Evolutionary conservation across 2,329 filamentous ascomycete genomes (phyloP).

Genomic region (Aspergillus tamarii): DNA sequence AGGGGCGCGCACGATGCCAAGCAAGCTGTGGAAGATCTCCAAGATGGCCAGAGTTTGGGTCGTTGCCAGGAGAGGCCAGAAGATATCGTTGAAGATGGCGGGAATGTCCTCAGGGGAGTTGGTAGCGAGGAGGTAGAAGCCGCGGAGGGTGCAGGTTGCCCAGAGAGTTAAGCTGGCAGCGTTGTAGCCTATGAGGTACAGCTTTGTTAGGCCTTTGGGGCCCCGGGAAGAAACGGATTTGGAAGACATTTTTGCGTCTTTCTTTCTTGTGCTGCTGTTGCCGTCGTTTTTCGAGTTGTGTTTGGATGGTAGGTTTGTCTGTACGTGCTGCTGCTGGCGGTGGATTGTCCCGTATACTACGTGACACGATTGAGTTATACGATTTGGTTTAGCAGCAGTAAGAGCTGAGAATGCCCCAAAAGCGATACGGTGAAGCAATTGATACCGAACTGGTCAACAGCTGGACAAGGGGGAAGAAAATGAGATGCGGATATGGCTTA

Average conservation of each 20-base stretch:
- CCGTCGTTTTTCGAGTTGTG: not conserved
- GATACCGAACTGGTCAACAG: not conserved
- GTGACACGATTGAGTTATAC: not conserved
- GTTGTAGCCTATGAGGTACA: slow-evolving; percentile 88
- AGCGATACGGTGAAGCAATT: not conserved
- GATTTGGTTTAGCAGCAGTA: not conserved
- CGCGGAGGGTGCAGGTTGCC: slow-evolving; percentile 73
- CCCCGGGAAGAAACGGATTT: slow-evolving; percentile 17
- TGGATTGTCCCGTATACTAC: not conserved
- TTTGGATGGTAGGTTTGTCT: not conserved
- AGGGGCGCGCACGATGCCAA: slow-evolving; percentile 83
- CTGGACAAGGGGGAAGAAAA: not conserved
- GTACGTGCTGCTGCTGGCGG: not conserved
- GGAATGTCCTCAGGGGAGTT: slow-evolving; percentile 44
- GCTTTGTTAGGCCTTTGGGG: slow-evolving; percentile 52
- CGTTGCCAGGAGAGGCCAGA: slow-evolving; percentile 50
- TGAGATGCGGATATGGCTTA: not conserved
- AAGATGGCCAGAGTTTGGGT: slow-evolving; percentile 82
- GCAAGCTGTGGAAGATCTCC: slow-evolving; percentile 79
- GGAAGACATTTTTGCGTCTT: slow-evolving; percentile 6
- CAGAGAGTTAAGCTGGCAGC: slow-evolving; percentile 75
- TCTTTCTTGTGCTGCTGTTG: not conserved
- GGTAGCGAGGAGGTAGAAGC: slow-evolving; percentile 59
- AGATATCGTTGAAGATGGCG: slow-evolving; percentile 51
- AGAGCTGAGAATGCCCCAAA: not conserved